These are phyloP conservation scores for Rhynchospora breviuscula DNA, from an alignment of 176 grass and related monocot species.

Conservation along the genomic window DNA sequence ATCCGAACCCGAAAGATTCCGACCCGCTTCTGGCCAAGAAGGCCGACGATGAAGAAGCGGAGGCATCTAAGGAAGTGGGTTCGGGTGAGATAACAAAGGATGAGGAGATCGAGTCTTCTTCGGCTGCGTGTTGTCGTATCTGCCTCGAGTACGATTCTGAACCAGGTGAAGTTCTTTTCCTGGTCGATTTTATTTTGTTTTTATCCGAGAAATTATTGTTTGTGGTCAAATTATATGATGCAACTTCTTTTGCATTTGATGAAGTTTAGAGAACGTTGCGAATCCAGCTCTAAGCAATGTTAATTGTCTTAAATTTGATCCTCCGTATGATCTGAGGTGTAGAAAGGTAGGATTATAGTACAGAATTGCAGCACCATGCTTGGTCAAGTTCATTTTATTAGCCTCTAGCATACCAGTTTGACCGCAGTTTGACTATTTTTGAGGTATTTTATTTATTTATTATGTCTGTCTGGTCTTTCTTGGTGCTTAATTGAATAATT, in stretches of 20 bases:
- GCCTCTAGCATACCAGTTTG: background rate
- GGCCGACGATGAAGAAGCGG: slow-evolving; percentile 1
- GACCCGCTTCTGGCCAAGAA: slow-evolving; percentile 43
- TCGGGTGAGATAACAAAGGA: slow-evolving; percentile 50
- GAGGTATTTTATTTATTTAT: too few species aligned
- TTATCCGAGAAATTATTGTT: background rate
- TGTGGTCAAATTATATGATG: background rate
- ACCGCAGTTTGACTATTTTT: background rate
- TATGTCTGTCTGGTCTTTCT: too few species aligned
- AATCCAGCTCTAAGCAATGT: background rate
- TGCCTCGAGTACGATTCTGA: slow-evolving; percentile 75
- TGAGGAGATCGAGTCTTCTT: slow-evolving; percentile 57
- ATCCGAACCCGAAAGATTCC: slow-evolving; percentile 26
- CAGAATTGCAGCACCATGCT: background rate
- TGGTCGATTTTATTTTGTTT: background rate
- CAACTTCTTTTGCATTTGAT: background rate
- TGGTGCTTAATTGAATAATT: background rate
- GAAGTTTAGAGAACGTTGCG: background rate
- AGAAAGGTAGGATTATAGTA: background rate
- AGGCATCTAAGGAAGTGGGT: slow-evolving; percentile 4
- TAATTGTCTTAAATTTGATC: background rate
- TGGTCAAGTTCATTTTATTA: background rate
- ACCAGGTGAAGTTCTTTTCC: slow-evolving; percentile 39
- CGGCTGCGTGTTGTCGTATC: slow-evolving; percentile 79
- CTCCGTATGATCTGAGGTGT: background rate